Evolutionary conservation across 2,329 filamentous ascomycete genomes (phyloP).

Genomic region (Beauveria sp.): DNA sequence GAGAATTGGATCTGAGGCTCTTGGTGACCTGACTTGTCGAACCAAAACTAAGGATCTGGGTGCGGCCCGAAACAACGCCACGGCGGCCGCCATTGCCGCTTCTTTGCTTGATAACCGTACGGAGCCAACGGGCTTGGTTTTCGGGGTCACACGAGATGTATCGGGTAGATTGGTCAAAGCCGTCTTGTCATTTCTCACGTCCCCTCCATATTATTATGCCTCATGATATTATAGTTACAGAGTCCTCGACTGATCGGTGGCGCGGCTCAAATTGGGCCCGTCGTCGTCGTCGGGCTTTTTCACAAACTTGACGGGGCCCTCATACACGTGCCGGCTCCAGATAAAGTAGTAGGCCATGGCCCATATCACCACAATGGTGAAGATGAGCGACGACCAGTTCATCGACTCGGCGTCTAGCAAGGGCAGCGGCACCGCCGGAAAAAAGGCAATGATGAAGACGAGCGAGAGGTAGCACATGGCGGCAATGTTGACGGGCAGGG

Average conservation of each 20-base stretch:
- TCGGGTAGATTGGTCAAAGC: not conserved
- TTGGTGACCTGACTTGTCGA: not conserved
- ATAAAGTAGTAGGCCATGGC: slow-evolving; percentile 32
- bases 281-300: not conserved
- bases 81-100: not conserved
- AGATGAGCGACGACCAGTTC: slow-evolving; percentile 43
- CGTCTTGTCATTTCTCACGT: not conserved
- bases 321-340: slow-evolving; percentile 16
- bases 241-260: not conserved
- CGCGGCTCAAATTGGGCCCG: not conserved
- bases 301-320: slow-evolving; percentile 12
- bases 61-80: slow-evolving; percentile 4
- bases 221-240: not conserved
- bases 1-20: not conserved
- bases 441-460: slow-evolving; percentile 41
- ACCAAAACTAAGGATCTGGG: not conserved
- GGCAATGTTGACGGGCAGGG: slow-evolving; percentile 33
- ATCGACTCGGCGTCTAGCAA: slow-evolving; percentile 28
- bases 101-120: not conserved
- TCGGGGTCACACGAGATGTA: not conserved
- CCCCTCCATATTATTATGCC: too few species aligned
- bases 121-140: not conserved
- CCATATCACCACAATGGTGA: slow-evolving; percentile 29
- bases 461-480: slow-evolving; percentile 36
- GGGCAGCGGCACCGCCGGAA: slow-evolving; percentile 31